Conservation (phyloP, 306 rosid genomes). For the Cicer pinnatifidum region DNA sequence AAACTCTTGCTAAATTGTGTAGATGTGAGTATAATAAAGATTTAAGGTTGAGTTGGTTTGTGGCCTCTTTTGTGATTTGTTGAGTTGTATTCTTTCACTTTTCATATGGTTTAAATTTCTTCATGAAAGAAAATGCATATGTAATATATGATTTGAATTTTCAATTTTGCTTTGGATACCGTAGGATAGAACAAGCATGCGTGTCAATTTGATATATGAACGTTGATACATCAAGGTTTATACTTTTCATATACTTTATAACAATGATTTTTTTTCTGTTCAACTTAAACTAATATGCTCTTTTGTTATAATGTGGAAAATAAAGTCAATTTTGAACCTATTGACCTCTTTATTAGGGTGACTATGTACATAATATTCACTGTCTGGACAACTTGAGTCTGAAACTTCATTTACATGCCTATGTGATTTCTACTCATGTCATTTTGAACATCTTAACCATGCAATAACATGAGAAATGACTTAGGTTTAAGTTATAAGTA, state of each 20-base stretch:
- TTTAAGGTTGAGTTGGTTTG: neutral
- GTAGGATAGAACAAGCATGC: conserved; percentile 3
- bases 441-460: neutral
- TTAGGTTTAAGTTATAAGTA: neutral
- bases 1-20: neutral
- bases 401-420: no score
- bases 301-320: neutral
- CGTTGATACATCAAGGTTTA: conserved; percentile 1
- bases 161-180: neutral
- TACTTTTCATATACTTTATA: neutral
- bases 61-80: neutral
- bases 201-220: neutral
- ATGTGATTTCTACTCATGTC: neutral
- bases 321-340: neutral
- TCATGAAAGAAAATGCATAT: neutral
- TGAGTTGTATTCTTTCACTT: neutral
- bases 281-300: conserved; percentile 1
- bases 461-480: no score
- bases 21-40: neutral
- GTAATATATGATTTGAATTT: neutral
- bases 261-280: neutral
- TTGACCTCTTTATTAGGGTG: no score
- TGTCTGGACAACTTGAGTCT: no score
- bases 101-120: neutral
- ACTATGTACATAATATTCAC: no score